These are phyloP conservation scores for Globisporangium canariense DNA, from an alignment of 352 stramenopile species.

Conservation along the genomic window DNA sequence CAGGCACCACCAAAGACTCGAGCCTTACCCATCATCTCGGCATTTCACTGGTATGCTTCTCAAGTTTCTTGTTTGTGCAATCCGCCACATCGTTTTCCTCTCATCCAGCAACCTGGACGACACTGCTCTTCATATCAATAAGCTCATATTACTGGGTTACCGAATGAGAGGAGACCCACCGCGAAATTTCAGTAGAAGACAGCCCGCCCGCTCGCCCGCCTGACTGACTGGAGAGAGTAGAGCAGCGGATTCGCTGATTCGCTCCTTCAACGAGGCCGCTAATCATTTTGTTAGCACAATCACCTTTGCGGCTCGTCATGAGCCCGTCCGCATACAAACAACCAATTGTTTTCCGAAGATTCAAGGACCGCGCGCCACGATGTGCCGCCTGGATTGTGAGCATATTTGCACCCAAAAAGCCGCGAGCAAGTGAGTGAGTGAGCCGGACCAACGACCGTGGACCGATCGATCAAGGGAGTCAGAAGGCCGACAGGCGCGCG, in stretches of 20 bases:
- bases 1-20: not conserved
- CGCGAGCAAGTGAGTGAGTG: not conserved
- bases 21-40: not conserved
- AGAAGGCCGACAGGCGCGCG: not conserved
- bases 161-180: not conserved
- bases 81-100: not conserved
- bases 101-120: not conserved
- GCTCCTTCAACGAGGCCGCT: not conserved
- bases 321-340: not conserved
- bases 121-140: not conserved
- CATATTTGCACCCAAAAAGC: not conserved
- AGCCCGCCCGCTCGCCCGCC: too few species aligned
- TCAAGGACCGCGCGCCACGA: slow-evolving; percentile 1
- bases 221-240: not conserved
- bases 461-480: not conserved
- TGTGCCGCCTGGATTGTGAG: not conserved
- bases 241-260: not conserved
- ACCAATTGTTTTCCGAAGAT: not conserved
- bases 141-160: not conserved
- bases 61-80: not conserved
- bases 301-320: not conserved
- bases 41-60: not conserved
- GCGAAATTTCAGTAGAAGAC: not conserved
- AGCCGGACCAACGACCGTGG: not conserved
- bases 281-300: slow-evolving; percentile 11